phyloP scores from a whole-genome alignment of 2,329 filamentous ascomycete genomes.

The Apiospora marii region DNA sequence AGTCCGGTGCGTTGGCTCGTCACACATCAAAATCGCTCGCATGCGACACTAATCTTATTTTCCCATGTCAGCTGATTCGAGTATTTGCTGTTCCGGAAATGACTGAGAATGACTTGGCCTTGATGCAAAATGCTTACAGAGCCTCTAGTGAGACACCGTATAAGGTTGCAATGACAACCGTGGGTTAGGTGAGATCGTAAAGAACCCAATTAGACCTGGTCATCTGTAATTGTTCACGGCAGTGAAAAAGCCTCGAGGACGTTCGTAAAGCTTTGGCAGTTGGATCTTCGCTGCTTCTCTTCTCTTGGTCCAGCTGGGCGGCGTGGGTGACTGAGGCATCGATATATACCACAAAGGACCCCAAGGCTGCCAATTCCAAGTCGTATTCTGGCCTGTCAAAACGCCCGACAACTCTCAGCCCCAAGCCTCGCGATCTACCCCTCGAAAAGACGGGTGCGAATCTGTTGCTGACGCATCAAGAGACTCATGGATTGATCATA shows the following conservation, averaged over 20 bases:
- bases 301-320: background rate
- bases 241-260: background rate
- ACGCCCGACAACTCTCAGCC: background rate
- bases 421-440: constrained; percentile 11
- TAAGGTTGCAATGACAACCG: background rate
- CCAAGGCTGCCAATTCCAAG: background rate
- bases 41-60: background rate
- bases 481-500: constrained; percentile 8
- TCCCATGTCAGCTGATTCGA: constrained; percentile 15
- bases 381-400: constrained; percentile 18
- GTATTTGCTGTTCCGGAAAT: background rate
- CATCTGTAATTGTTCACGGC: background rate
- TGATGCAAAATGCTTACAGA: constrained; percentile 8
- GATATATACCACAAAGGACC: constrained; percentile 15
- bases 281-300: background rate
- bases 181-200: constrained; percentile 17
- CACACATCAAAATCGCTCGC: background rate
- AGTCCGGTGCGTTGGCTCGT: background rate
- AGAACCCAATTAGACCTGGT: background rate
- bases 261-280: background rate
- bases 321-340: constrained; percentile 17
- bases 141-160: background rate
- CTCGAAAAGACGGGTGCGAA: background rate
- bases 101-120: background rate
- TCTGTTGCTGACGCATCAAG: background rate